Evolutionary conservation across 225 moss, liverwort and hornwort species (phyloP), one percentile per base, ranked within the genome.

Genomic region (Rhytidiadelphus loreus): DNA sequence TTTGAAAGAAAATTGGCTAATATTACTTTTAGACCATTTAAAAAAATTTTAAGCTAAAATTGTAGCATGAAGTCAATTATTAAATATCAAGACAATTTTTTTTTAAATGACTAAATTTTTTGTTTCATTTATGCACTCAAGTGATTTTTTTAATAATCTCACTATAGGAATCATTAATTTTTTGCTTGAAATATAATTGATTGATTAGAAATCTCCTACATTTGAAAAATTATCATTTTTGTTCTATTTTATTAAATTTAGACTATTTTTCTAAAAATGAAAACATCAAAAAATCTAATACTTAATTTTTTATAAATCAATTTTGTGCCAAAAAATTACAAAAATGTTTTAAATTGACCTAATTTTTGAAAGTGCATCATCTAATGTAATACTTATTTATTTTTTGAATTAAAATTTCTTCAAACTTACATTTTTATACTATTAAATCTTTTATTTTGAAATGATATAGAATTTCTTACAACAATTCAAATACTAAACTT

Each of bases 71-170:
- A 50, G 22, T 14, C 14, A 35, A 14, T 76, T 77, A 35, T 14
- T 35, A 77, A 0, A n/a, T n/a, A n/a, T n/a, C n/a, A 21, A 23
- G 2, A 50, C 12, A 39, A 1, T 16, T 33, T 22, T 19, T 15
- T 33, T 3, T 5, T 14, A 22, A 52, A 35, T 32, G 7, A 50
- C 12, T 50, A 32, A 50, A 50, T 2, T 32, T 2, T 75, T 12
- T 50, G 7, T 29, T 7, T 7, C 32, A 1, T 6, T 74, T 0
- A 6, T 48, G 7, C 0, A 0, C 1, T 48, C 2, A 19, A 72
- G 5, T 72, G 9, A 70, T n/a, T 25, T 26, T 41, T 15, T 16
- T 17, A 17, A 11, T 29, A 30, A 30, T 29, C 2, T 73, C 4
- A 30, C 1, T 48, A 0, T 46, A 7, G 11, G 2, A 0, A 2